Percentiles rank a stretch among this genome's conserved stretches.
Conservation (phyloP, 2,329 filamentous ascomycete genomes). For the Paecilomyces formosus region DNA sequence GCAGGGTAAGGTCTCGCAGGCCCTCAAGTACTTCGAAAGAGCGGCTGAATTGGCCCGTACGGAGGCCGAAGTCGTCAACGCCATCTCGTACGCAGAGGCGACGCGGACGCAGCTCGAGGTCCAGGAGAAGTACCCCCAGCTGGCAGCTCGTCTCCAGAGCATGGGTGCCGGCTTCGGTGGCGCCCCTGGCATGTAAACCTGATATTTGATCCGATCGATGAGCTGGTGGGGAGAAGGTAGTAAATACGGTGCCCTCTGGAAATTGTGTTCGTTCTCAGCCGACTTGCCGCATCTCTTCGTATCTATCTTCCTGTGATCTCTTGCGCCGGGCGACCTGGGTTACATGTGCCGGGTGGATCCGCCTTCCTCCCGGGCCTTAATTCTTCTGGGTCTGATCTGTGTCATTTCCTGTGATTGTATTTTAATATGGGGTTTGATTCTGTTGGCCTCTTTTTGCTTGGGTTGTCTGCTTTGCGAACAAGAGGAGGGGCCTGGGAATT, state of each 20-base stretch:
- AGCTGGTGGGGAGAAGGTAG: background rate
- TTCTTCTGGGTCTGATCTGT: background rate
- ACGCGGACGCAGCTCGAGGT: slow-evolving; percentile 93
- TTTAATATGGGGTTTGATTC: background rate
- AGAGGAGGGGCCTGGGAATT: background rate
- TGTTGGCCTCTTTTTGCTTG: background rate
- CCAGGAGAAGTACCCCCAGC: slow-evolving; percentile 75
- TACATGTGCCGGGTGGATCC: background rate
- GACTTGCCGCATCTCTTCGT: background rate
- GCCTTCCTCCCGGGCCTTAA: background rate
- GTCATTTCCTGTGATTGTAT: background rate
- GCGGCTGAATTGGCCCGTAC: slow-evolving; percentile 91
- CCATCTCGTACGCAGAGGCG: slow-evolving; percentile 92
- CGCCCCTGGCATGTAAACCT: slow-evolving; percentile 25
- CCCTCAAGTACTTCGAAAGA: slow-evolving; percentile 93
- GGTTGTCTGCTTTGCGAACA: background rate
- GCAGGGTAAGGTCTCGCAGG: slow-evolving; percentile 93
- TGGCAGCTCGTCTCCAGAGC: slow-evolving; percentile 63
- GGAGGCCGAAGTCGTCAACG: slow-evolving; percentile 92
- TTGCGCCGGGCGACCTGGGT: background rate
- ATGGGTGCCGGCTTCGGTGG: slow-evolving; percentile 42
- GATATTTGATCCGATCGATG: background rate
- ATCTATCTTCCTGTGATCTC: background rate
- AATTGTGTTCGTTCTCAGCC: background rate
- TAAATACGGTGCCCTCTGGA: background rate